Evolutionary conservation across 1,284 basidiomycete genomes (phyloP).

Genomic region (Apiotrichum gracile): DNA sequence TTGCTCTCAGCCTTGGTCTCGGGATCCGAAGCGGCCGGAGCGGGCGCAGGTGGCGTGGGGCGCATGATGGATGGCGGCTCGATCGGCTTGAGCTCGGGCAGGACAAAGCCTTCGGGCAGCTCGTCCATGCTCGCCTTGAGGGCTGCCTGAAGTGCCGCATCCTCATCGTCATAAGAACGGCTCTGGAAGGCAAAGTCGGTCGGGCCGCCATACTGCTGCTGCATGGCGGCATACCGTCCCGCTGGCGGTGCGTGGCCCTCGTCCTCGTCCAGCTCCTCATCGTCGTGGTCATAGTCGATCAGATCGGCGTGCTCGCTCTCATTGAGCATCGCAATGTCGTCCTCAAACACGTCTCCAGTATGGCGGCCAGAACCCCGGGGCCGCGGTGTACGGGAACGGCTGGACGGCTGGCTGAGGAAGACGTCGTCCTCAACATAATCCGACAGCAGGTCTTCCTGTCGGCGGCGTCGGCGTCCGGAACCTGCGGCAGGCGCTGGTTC

Average conservation of each 20-base stretch:
- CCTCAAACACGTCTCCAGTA: conserved; percentile 14
- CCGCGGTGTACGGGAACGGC: conserved; percentile 5
- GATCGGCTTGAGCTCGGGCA: conserved; percentile 15
- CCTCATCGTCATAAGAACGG: conserved; percentile 70
- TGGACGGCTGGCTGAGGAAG: neutral
- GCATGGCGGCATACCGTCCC: too few relatives aligned
- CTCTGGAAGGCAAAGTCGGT: conserved; percentile 36
- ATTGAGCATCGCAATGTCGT: conserved; percentile 5
- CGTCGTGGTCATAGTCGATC: conserved; percentile 21
- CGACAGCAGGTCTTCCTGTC: conserved; percentile 13
- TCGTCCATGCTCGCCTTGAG: conserved; percentile 71
- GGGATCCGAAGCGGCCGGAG: conserved; percentile 13
- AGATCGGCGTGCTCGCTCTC: conserved; percentile 35
- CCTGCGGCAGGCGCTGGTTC: conserved; percentile 2
- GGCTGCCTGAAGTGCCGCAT: conserved; percentile 76
- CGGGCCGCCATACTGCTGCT: conserved; percentile 18
- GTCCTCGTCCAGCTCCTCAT: conserved; percentile 19
- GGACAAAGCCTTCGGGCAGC: conserved; percentile 48
- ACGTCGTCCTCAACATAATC: conserved; percentile 7
- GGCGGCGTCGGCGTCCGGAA: conserved; percentile 13
- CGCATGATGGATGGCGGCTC: neutral
- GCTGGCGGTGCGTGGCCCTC: neutral
- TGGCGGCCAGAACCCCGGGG: neutral
- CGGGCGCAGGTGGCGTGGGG: conserved; percentile 29
- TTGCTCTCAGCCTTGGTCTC: neutral